A percentile compares a stretch with the other conserved stretches of the same genome.
Conservation (phyloP, 257 asterid species). For the Osmanthus fragrans region DNA sequence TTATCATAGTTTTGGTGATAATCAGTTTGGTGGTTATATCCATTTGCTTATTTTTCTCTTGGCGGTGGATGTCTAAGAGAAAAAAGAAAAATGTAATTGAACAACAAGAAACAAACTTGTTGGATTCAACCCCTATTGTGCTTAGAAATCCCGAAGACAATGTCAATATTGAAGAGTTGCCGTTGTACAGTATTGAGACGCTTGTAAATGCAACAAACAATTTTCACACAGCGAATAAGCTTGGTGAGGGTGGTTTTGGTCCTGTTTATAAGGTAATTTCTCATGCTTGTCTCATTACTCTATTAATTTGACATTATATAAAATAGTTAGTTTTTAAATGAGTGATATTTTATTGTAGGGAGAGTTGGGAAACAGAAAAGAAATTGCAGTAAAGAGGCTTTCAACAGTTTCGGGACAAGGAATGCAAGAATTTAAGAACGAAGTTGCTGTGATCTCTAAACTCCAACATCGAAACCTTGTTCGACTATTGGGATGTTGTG, state of each 20-base stretch:
- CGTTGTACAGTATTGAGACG: conserved; percentile 7
- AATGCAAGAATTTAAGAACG: conserved; percentile 46
- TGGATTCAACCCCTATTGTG: background rate
- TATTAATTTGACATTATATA: background rate
- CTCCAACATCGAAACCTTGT: conserved; percentile 54
- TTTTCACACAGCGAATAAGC: conserved; percentile 12
- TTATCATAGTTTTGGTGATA: background rate
- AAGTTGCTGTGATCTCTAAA: conserved; percentile 40
- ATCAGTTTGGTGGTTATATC: background rate
- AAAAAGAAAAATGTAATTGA: background rate
- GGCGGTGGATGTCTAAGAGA: background rate
- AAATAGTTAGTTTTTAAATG: background rate
- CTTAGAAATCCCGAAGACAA: background rate
- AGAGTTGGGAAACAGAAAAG: conserved; percentile 30
- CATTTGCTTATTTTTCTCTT: background rate
- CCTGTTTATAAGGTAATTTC: conserved; percentile 20
- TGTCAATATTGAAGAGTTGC: conserved; percentile 10
- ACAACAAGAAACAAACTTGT: background rate
- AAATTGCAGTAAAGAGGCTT: conserved; percentile 49
- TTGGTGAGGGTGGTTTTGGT: conserved; percentile 28
- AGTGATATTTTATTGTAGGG: conserved; percentile 30
- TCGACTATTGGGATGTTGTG: conserved; percentile 45
- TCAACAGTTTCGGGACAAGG: conserved; percentile 43
- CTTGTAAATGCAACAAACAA: conserved; percentile 21
- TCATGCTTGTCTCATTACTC: background rate